Percentiles rank a stretch among this genome's conserved stretches.
phyloP scores from a whole-genome alignment of 257 asterid genomes.

The Forsythia viridissima region DNA sequence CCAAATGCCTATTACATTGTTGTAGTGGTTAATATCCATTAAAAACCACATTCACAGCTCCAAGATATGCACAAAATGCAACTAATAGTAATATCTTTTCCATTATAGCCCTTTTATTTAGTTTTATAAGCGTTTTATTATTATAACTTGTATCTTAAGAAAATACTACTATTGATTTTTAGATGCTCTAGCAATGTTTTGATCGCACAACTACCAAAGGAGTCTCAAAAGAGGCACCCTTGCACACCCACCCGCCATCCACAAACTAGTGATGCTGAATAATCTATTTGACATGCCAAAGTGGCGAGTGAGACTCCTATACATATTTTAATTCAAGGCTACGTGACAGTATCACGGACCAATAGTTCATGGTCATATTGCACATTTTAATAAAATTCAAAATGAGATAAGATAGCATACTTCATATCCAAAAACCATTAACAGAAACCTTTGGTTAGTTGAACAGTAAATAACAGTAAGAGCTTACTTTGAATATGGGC shows the following conservation, averaged over 20 bases:
- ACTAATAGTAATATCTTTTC: too few species aligned
- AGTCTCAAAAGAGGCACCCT: not conserved
- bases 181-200: not conserved
- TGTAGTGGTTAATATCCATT: too few species aligned
- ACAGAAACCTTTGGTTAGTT: not conserved
- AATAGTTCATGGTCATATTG: not conserved
- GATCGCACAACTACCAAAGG: not conserved
- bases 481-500: slow-evolving; percentile 87
- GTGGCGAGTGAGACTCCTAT: not conserved
- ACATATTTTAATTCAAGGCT: not conserved
- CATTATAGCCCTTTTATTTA: too few species aligned
- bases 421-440: not conserved
- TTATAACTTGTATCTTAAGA: not conserved
- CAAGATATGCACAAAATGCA: too few species aligned
- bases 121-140: too few species aligned
- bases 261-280: not conserved
- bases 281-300: not conserved
- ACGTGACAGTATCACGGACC: not conserved
- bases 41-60: too few species aligned
- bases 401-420: not conserved
- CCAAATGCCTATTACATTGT: too few species aligned
- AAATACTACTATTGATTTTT: not conserved
- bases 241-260: not conserved
- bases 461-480: not conserved
- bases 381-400: not conserved